Conservation (phyloP, 805 yeast species). For the Saccharomycopsis oosterbeekiorum region DNA sequence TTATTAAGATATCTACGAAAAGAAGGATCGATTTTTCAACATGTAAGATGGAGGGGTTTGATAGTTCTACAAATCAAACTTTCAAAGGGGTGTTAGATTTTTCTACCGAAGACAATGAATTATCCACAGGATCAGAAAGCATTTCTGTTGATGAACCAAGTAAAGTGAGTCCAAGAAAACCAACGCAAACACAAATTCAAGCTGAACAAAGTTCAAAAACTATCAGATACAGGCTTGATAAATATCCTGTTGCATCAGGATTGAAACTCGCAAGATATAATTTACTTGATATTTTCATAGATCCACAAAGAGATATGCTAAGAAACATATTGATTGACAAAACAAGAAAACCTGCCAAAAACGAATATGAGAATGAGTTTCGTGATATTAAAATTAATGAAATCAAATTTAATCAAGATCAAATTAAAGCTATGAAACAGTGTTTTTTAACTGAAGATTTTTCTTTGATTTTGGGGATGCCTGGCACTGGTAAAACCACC, state of each 20-base stretch:
- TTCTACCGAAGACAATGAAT: constrained; percentile 5
- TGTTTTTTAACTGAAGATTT: constrained; percentile 64
- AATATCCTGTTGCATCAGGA: constrained; percentile 67
- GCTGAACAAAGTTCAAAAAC: background rate
- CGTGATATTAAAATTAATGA: constrained; percentile 4
- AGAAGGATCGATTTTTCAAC: constrained; percentile 37
- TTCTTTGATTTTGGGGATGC: constrained; percentile 86
- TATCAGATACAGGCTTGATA: constrained; percentile 57
- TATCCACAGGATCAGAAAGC: background rate
- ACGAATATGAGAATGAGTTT: constrained; percentile 1
- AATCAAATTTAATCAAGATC: constrained; percentile 49
- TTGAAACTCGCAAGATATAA: constrained; percentile 72
- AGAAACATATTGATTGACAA: constrained; percentile 29
- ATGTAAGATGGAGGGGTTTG: constrained; percentile 32
- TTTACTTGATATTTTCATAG: constrained; percentile 54
- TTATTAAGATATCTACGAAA: constrained; percentile 41
- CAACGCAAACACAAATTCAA: background rate
- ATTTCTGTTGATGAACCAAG: background rate
- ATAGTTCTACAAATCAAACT: constrained; percentile 36
- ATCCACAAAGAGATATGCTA: constrained; percentile 29
- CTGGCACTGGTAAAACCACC: constrained; percentile 89
- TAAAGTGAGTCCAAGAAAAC: background rate
- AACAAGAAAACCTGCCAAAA: constrained; percentile 4
- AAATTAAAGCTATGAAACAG: constrained; percentile 53
- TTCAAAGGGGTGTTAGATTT: constrained; percentile 37